Percentiles rank a stretch among this genome's conserved stretches.
phyloP scores from a whole-genome alignment of 306 rosid genomes.

The Lupinus albus region DNA sequence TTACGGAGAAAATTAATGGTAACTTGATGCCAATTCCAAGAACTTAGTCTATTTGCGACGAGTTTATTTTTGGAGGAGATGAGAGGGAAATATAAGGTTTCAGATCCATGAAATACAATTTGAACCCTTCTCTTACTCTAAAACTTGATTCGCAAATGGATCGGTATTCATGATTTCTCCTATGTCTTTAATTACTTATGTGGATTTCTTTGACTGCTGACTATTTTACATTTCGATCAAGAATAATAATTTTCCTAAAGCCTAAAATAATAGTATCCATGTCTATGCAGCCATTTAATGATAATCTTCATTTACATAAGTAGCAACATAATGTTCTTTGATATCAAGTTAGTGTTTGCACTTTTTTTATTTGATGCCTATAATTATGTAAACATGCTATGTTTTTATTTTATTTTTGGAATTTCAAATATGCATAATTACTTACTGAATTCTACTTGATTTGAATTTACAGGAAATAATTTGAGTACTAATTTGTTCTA shows the following conservation, averaged over 20 bases:
- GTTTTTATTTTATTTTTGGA: not conserved
- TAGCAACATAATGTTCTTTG: not conserved
- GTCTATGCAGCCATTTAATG: not conserved
- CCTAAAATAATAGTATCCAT: not conserved
- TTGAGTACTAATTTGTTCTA: not conserved
- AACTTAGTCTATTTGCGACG: no score
- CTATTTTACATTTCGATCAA: not conserved
- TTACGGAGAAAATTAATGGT: conserved; percentile 33
- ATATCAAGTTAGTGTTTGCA: not conserved
- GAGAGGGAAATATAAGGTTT: no score
- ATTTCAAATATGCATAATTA: not conserved
- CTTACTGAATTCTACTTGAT: conserved; percentile 5
- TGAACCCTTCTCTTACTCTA: no score
- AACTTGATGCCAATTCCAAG: not conserved
- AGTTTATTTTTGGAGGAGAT: no score
- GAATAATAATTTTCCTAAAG: not conserved
- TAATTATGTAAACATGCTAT: not conserved
- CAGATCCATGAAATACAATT: no score
- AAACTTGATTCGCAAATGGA: no score
- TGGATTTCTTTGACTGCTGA: not conserved
- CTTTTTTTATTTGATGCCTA: not conserved
- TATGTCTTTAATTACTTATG: not conserved
- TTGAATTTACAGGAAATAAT: not conserved
- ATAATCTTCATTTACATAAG: no score
- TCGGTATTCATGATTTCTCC: no score